phyloP scores from a whole-genome alignment of 2,329 filamentous ascomycete genomes.

The Fusarium coffeatum region DNA sequence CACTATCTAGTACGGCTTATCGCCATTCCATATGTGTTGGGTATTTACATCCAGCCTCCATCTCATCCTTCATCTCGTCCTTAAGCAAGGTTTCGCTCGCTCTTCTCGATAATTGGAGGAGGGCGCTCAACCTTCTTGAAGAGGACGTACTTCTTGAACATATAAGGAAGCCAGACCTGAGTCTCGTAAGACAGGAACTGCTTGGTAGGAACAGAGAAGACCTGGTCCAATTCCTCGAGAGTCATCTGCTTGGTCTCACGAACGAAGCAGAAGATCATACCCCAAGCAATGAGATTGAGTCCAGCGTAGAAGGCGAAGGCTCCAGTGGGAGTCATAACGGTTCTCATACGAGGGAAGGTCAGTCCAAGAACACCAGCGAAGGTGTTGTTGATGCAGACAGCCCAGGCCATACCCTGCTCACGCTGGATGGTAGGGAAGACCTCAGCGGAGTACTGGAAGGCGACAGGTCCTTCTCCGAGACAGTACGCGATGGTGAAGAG shows the following conservation, averaged over 20 bases:
- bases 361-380: conserved; percentile 63
- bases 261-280: conserved; percentile 63
- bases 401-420: conserved; percentile 73
- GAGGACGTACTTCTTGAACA: conserved; percentile 38
- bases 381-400: conserved; percentile 70
- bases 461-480: conserved; percentile 72
- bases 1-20: neutral
- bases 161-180: conserved; percentile 29
- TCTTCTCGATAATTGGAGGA: conserved; percentile 19
- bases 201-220: conserved; percentile 60
- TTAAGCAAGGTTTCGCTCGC: conserved; percentile 17
- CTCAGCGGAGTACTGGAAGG: conserved; percentile 71
- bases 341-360: conserved; percentile 61
- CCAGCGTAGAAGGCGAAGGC: conserved; percentile 65
- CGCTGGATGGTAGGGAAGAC: conserved; percentile 73
- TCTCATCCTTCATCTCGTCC: no score
- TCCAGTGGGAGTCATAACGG: conserved; percentile 52
- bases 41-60: neutral
- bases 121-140: conserved; percentile 5
- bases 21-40: neutral
- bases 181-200: conserved; percentile 55
- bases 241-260: conserved; percentile 67
- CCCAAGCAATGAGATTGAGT: conserved; percentile 65
- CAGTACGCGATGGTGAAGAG: conserved; percentile 74
- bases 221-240: conserved; percentile 62